These are phyloP conservation scores for Platanthera guangdongensis DNA, from an alignment of 106 monocot species.

Conservation along the genomic window DNA sequence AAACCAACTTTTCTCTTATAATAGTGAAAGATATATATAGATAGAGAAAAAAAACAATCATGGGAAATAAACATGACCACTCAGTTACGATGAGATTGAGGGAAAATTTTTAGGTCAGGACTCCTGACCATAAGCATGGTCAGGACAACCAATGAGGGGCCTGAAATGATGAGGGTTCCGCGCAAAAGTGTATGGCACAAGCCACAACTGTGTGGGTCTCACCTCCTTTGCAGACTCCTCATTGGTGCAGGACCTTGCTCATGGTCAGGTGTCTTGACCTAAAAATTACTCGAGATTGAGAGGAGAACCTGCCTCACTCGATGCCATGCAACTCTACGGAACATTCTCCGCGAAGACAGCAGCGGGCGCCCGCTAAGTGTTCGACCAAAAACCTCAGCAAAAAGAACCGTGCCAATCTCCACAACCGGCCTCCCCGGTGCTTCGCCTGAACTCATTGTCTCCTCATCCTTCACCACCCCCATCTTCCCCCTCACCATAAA, in stretches of 20 bases:
- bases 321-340: slow-evolving; percentile 75
- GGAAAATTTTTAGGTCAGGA: too few relatives aligned
- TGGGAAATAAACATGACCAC: neutral
- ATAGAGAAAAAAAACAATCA: neutral
- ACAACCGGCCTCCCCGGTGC: slow-evolving; percentile 47
- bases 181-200: too few relatives aligned
- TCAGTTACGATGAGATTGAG: slow-evolving; percentile 8
- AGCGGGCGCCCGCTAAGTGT: slow-evolving; percentile 83
- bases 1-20: too few relatives aligned
- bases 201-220: too few relatives aligned
- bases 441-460: slow-evolving; percentile 24
- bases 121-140: too few relatives aligned
- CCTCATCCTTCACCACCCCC: slow-evolving; percentile 74
- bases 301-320: slow-evolving; percentile 93
- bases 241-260: too few relatives aligned
- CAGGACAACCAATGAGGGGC: too few relatives aligned
- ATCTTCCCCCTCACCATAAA: slow-evolving; percentile 37
- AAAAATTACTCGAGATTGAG: too few relatives aligned
- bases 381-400: slow-evolving; percentile 77
- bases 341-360: slow-evolving; percentile 72
- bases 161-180: too few relatives aligned
- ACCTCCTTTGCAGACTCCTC: too few relatives aligned
- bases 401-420: slow-evolving; percentile 63
- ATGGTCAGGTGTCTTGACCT: too few relatives aligned
- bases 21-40: too few relatives aligned